Evolutionary conservation across 2,329 filamentous ascomycete species (phyloP).

Genomic region (Ophiognomonia clavigignenti-juglandacearum): DNA sequence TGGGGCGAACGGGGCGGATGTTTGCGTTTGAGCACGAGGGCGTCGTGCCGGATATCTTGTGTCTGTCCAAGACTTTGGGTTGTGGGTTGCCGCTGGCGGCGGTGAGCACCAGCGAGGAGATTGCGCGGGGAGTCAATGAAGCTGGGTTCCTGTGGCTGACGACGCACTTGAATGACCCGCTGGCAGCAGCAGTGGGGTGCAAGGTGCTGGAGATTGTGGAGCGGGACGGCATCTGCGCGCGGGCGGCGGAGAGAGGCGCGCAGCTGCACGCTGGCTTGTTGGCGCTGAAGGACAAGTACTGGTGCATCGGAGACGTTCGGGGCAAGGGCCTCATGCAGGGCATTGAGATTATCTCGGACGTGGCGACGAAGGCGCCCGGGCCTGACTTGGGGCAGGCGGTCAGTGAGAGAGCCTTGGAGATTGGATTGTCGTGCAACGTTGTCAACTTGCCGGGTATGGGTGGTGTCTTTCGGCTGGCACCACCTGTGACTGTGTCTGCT

Average conservation of each 20-base stretch:
- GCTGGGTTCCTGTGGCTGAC: constrained; percentile 44
- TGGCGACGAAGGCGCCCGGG: constrained; percentile 36
- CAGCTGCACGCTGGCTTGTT: constrained; percentile 38
- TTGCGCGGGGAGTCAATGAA: constrained; percentile 39
- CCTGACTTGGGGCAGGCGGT: constrained; percentile 38
- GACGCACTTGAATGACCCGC: constrained; percentile 50
- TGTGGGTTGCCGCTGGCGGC: constrained; percentile 46
- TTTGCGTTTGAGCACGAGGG: constrained; percentile 51
- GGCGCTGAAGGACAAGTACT: constrained; percentile 41
- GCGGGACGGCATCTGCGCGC: constrained; percentile 38
- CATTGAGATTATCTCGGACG: constrained; percentile 44
- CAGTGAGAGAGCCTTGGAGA: constrained; percentile 36
- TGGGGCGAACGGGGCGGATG: constrained; percentile 52
- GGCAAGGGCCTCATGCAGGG: constrained; percentile 46
- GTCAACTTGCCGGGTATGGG: constrained; percentile 41
- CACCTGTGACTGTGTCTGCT: constrained; percentile 42
- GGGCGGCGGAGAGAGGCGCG: constrained; percentile 35
- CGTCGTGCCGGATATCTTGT: constrained; percentile 44
- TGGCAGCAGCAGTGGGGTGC: constrained; percentile 47
- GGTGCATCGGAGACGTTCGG: constrained; percentile 48
- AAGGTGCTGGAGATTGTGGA: constrained; percentile 51
- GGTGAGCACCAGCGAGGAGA: constrained; percentile 42
- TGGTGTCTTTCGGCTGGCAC: constrained; percentile 46
- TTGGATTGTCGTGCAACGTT: constrained; percentile 45
- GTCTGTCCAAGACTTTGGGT: constrained; percentile 50